phyloP scores from a whole-genome alignment of 352 stramenopile species.

The Phytophthora hybrid region DNA sequence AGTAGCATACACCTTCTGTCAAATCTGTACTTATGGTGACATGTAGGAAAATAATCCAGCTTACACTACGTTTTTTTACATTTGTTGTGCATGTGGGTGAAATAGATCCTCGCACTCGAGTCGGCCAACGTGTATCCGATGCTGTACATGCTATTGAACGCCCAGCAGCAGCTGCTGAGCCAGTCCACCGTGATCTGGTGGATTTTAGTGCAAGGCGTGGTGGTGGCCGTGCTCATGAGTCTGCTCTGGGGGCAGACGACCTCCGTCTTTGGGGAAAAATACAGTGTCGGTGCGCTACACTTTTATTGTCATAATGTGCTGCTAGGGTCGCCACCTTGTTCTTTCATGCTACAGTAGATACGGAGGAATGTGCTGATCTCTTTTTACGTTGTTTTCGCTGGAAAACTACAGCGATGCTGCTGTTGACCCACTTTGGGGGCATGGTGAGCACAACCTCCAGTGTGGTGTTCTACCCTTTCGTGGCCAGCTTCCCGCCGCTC shows the following conservation, averaged over 20 bases:
- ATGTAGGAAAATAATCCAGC: not conserved
- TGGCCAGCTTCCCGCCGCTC: slow-evolving; percentile 64
- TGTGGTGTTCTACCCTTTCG: slow-evolving; percentile 80
- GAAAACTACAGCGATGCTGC: slow-evolving; percentile 51
- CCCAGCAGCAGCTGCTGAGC: slow-evolving; percentile 47
- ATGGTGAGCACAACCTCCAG: slow-evolving; percentile 78
- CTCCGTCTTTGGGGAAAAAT: slow-evolving; percentile 49
- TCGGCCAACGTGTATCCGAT: slow-evolving; percentile 77
- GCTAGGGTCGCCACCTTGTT: not conserved
- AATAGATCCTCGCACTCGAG: slow-evolving; percentile 72
- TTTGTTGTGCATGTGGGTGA: not conserved
- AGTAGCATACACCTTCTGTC: not conserved
- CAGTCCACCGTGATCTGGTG: slow-evolving; percentile 65
- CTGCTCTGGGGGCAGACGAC: slow-evolving; percentile 62
- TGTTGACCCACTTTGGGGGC: slow-evolving; percentile 69
- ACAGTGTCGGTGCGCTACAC: slow-evolving; percentile 56
- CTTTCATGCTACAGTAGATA: not conserved
- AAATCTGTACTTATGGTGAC: too few species aligned
- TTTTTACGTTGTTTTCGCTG: too few species aligned
- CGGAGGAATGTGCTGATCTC: too few species aligned
- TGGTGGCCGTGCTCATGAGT: slow-evolving; percentile 66
- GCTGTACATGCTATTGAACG: slow-evolving; percentile 74
- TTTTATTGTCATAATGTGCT: not conserved
- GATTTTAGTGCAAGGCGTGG: slow-evolving; percentile 54
- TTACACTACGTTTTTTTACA: too few species aligned